A percentile compares a stretch with the other conserved stretches of the same genome.
These are phyloP conservation scores for Talaromyces nanjingensis DNA, from an alignment of 495 filamentous ascomycete species.

Conservation along the genomic window DNA sequence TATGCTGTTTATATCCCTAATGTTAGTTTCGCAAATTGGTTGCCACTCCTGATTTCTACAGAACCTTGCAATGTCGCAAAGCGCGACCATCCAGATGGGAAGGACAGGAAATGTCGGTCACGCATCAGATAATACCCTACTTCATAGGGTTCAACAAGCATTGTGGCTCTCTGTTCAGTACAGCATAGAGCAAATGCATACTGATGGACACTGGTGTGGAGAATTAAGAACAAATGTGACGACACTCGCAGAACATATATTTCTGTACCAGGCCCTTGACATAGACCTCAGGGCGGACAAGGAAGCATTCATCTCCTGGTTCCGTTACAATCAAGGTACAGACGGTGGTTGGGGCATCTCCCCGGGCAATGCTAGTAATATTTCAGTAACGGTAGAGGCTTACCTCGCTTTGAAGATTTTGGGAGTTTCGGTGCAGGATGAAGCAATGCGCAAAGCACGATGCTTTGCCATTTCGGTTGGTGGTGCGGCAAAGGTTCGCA, in stretches of 20 bases:
- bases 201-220: slow-evolving; percentile 33
- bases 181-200: no score
- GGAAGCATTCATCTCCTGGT: slow-evolving; percentile 8
- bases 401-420: slow-evolving; percentile 38
- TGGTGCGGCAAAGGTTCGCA: slow-evolving; percentile 29
- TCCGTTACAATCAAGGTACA: slow-evolving; percentile 22
- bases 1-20: no score
- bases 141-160: no score
- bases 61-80: no score
- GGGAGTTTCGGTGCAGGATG: slow-evolving; percentile 12
- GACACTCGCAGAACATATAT: slow-evolving; percentile 31
- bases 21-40: no score
- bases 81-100: no score
- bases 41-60: no score
- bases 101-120: no score
- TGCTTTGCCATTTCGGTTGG: slow-evolving; percentile 23
- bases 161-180: no score
- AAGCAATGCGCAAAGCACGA: slow-evolving; percentile 22
- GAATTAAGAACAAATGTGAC: slow-evolving; percentile 27
- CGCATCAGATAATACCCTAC: no score
- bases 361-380: slow-evolving; percentile 26
- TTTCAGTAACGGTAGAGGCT: slow-evolving; percentile 29
- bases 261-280: slow-evolving; percentile 22
- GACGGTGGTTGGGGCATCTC: slow-evolving; percentile 38
- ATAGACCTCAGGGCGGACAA: slow-evolving; percentile 14